These are phyloP conservation scores for Trichophyton equinum DNA, from an alignment of 2,329 filamentous ascomycete species.

Conservation along the genomic window DNA sequence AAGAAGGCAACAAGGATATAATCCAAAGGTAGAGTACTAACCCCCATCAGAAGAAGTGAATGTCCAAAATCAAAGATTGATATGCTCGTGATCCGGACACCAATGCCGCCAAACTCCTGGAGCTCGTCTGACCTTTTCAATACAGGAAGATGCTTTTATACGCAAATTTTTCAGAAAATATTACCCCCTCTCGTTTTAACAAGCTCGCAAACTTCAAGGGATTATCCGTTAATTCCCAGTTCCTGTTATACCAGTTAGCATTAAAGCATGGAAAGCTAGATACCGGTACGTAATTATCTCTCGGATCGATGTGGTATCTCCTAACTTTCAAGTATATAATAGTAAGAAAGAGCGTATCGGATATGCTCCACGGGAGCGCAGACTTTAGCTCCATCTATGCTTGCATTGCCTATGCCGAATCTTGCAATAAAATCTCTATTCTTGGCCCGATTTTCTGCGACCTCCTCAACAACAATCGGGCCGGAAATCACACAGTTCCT, in stretches of 20 bases:
- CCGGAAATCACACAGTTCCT: no score
- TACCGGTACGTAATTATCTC: slow-evolving; percentile 26
- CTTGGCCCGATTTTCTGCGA: slow-evolving; percentile 38
- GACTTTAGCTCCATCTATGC: slow-evolving; percentile 54
- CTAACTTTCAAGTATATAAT: not conserved
- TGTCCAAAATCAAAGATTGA: not conserved
- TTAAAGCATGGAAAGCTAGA: slow-evolving; percentile 47
- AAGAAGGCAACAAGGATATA: slow-evolving; percentile 23
- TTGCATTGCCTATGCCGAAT: slow-evolving; percentile 65
- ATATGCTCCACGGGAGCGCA: not conserved
- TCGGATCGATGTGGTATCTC: no score
- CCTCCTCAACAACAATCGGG: not conserved
- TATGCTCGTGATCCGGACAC: not conserved
- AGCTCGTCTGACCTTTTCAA: slow-evolving; percentile 2
- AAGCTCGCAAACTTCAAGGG: slow-evolving; percentile 47
- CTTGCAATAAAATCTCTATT: slow-evolving; percentile 48
- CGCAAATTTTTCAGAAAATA: slow-evolving; percentile 46
- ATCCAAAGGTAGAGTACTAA: slow-evolving; percentile 45
- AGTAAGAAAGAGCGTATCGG: not conserved
- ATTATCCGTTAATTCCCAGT: slow-evolving; percentile 54
- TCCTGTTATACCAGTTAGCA: slow-evolving; percentile 63
- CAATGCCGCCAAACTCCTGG: no score
- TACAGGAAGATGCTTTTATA: slow-evolving; percentile 61
- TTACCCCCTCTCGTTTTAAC: slow-evolving; percentile 44
- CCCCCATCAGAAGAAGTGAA: not conserved